Base-by-base conservation (phyloP, 768 basidiomycete species). In the Coprinopsis marcescibilis region DNA sequence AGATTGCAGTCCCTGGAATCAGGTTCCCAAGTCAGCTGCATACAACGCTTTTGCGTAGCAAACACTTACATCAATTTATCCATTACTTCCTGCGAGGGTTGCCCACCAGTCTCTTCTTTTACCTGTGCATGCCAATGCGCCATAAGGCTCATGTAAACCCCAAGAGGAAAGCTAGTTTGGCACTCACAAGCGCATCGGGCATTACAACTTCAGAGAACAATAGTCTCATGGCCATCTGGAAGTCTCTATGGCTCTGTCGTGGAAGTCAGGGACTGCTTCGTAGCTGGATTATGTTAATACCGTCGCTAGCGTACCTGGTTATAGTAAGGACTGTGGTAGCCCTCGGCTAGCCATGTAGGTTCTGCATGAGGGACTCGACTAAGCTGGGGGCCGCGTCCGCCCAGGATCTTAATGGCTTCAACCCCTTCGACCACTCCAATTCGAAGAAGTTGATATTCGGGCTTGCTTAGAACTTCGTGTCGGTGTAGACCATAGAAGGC, bases 401-500 rank as follows among this genome's bases (percentile, higher is more conserved):
- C 65, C 42, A 75, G 63, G 38, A 93, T 78, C 45, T 75, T 64
- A 25, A 76, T 75, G 60, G 75, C 67, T 67, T 89, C 78, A n/a
- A n/a, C n/a, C 48, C 81, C 89, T 49, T 80, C 71, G 38, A 95
- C 72, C 5, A 68, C 65, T 34, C 92, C 93, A 41, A 95, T 78
- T 54, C 81, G 77, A 13, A 94, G 75, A 14, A 89, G 82, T 32
- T 71, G 63, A 57, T 85, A 91, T 50, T 89, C 85, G 1, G 89
- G 85, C 54, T 77, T 82, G 51, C 73, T 66, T 38, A 98, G 75
- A n/a, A 97, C 77, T 57, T 96, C 93, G 42, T 85, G 80, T 42
- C 86, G 78, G 62, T 98, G 95, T 21, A 98, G 80, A 27, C 88
- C 83, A 56, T 87, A 97, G 70, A 98, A 97, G 8, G 79, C 78